Percentiles rank a stretch among this genome's conserved stretches.
phyloP scores from a whole-genome alignment of 78 protist genomes.

The Dictyostelium firmibasis region DNA sequence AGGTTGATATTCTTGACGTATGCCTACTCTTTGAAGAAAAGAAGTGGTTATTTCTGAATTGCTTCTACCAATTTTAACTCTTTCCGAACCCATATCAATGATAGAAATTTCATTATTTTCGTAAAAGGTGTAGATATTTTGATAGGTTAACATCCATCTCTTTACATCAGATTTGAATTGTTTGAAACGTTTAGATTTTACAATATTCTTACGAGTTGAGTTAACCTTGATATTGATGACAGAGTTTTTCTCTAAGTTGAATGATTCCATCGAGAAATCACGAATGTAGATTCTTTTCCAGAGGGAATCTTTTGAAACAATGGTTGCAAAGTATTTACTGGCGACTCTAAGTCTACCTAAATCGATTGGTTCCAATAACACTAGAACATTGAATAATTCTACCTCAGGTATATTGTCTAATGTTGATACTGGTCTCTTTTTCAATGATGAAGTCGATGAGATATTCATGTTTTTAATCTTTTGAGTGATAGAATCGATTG shows the following conservation, averaged over 20 bases:
- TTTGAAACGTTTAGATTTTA: not conserved
- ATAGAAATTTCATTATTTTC: not conserved
- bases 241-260: not conserved
- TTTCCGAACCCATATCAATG: conserved; percentile 22
- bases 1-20: conserved; percentile 20
- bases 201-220: not conserved
- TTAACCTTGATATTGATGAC: not conserved
- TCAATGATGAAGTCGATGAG: not conserved
- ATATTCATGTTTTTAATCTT: not conserved
- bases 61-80: not conserved
- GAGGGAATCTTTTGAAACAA: not conserved
- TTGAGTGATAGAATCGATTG: not conserved
- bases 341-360: not conserved
- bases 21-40: not conserved
- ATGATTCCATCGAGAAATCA: not conserved
- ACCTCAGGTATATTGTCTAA: not conserved
- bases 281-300: conserved; percentile 27
- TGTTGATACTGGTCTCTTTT: not conserved
- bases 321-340: not conserved
- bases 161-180: not conserved
- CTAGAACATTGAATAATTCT: not conserved
- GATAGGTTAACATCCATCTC: conserved; percentile 23
- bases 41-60: not conserved
- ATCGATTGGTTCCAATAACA: not conserved
- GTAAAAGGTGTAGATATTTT: not conserved